A percentile compares a stretch with the other conserved stretches of the same genome.
Evolutionary conservation across 139 green algal species (phyloP).

Genomic region (Volvox reticuliferus): DNA sequence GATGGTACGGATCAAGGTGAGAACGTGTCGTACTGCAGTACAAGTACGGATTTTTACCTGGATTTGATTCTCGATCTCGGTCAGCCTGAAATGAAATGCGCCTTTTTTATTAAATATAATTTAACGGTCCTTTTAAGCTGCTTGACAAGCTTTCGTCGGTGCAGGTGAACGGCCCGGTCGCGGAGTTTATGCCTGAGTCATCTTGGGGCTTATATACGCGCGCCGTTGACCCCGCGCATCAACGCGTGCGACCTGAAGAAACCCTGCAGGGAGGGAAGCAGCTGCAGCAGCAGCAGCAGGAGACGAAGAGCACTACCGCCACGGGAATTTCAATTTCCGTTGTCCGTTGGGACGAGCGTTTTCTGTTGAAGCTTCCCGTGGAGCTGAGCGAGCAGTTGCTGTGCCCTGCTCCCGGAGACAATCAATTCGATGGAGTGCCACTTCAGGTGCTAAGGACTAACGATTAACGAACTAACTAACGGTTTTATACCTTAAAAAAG

Average conservation of each 20-base stretch:
- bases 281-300: neutral
- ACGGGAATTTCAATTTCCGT: neutral
- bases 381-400: conserved; percentile 65
- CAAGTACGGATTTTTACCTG: too few relatives aligned
- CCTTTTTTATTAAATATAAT: too few relatives aligned
- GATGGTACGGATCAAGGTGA: conserved; percentile 35
- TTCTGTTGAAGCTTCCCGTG: conserved; percentile 70
- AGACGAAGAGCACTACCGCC: neutral
- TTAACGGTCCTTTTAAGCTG: too few relatives aligned
- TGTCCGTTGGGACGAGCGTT: conserved; percentile 71
- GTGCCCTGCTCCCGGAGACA: conserved; percentile 59
- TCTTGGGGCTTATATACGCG: conserved; percentile 60
- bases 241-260: neutral
- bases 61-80: too few relatives aligned
- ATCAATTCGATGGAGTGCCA: conserved; percentile 57
- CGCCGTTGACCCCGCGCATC: conserved; percentile 18
- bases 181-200: conserved; percentile 49
- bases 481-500: too few relatives aligned
- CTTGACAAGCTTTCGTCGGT: neutral
- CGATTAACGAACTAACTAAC: too few relatives aligned
- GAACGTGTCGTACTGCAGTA: neutral
- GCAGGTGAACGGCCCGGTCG: conserved; percentile 37
- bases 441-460: conserved; percentile 62
- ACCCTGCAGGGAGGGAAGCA: neutral
- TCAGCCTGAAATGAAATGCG: too few relatives aligned